Evolutionary conservation across 1,139 yeast genomes (phyloP).

Genomic region (Pichia sp.): DNA sequence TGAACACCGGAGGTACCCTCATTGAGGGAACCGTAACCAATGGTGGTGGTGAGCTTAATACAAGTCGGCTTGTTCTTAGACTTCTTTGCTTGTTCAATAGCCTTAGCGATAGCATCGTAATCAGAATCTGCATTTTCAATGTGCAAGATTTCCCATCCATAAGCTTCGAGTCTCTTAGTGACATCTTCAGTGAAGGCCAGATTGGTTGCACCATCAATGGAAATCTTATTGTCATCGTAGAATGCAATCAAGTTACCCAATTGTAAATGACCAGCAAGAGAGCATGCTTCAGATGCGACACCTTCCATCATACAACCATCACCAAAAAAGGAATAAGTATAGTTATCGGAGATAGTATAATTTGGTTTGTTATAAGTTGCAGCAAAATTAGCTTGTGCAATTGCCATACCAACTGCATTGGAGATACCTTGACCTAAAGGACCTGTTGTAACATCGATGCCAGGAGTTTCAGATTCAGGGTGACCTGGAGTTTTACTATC

Average conservation of each 20-base stretch:
- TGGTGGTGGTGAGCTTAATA: conserved; percentile 83
- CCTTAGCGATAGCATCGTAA: conserved; percentile 61
- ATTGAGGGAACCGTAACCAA: conserved; percentile 87
- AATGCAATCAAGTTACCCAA: conserved; percentile 91
- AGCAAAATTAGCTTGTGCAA: conserved; percentile 89
- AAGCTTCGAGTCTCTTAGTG: conserved; percentile 73
- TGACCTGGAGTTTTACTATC: conserved; percentile 95
- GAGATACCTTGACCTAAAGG: conserved; percentile 98
- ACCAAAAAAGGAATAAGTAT: conserved; percentile 80
- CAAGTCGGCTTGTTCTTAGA: conserved; percentile 78
- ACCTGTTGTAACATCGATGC: conserved; percentile 97
- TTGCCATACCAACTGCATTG: conserved; percentile 95
- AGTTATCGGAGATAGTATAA: conserved; percentile 57
- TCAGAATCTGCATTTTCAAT: conserved; percentile 82
- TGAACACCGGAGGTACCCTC: conserved; percentile 93
- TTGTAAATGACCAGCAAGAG: conserved; percentile 95
- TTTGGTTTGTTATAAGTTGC: conserved; percentile 93
- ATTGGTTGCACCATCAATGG: conserved; percentile 92
- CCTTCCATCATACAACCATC: conserved; percentile 99
- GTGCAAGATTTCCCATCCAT: conserved; percentile 88
- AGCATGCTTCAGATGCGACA: conserved; percentile 88
- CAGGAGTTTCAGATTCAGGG: conserved; percentile 84
- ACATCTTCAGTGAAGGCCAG: conserved; percentile 97
- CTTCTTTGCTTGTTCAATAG: conserved; percentile 65
- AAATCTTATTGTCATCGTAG: conserved; percentile 96